A percentile compares a stretch with the other conserved stretches of the same genome.
These are phyloP conservation scores for Hibiscus mutabilis DNA, from an alignment of 345 rosid species.

Conservation along the genomic window DNA sequence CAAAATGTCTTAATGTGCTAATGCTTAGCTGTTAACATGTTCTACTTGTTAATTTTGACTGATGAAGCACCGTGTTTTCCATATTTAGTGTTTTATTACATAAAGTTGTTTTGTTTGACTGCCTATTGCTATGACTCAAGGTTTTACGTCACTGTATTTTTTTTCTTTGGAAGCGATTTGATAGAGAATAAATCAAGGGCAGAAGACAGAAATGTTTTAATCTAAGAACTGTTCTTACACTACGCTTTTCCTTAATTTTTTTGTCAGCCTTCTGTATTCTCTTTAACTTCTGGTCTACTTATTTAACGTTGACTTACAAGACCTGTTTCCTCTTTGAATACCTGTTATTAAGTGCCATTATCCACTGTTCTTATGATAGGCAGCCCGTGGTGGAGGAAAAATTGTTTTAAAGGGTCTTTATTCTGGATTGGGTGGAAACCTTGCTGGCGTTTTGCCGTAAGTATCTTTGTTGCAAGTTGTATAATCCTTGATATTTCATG, in stretches of 20 bases:
- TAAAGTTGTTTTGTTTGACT: not conserved
- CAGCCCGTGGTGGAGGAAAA: slow-evolving; percentile 63
- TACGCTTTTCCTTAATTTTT: not conserved
- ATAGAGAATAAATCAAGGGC: not conserved
- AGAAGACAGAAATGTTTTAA: not conserved
- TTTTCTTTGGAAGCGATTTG: not conserved
- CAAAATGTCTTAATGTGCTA: not conserved
- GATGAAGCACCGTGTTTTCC: not conserved
- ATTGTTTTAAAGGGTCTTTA: slow-evolving; percentile 61
- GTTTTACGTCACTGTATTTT: not conserved
- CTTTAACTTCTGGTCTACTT: not conserved
- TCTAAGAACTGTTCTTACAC: not conserved
- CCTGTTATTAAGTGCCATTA: slow-evolving; percentile 7
- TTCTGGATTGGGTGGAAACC: slow-evolving; percentile 82
- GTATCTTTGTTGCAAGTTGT: slow-evolving; percentile 22
- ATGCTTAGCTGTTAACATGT: not conserved
- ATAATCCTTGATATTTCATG: not conserved
- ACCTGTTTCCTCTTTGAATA: not conserved
- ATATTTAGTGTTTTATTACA: not conserved
- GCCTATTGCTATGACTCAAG: not conserved
- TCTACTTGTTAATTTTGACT: not conserved
- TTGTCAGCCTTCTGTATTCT: not conserved
- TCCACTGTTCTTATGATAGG: slow-evolving; percentile 30
- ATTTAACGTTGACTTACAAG: not conserved
- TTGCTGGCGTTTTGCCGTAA: slow-evolving; percentile 82